A percentile compares a stretch with the other conserved stretches of the same genome.
Conservation (phyloP, 306 rosid genomes). For the Ammopiptanthus mongolicus region DNA sequence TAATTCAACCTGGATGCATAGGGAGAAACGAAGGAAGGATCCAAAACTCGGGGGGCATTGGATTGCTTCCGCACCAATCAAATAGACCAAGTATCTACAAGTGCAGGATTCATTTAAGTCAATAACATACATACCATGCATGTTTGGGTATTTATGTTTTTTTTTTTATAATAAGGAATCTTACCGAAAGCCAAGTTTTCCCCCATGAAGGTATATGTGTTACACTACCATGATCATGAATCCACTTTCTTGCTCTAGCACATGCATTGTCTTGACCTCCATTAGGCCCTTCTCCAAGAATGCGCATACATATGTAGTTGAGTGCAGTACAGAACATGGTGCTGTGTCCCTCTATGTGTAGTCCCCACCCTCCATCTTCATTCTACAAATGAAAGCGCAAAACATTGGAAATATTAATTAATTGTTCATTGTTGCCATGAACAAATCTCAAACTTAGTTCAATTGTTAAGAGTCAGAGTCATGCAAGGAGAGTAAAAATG, state of each 20-base stretch:
- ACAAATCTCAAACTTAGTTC: not conserved
- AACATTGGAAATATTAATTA: not conserved
- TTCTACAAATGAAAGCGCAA: slow-evolving; percentile 34
- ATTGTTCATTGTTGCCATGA: not conserved
- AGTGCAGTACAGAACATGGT: slow-evolving; percentile 65
- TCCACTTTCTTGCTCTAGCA: slow-evolving; percentile 64
- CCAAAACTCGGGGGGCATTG: slow-evolving; percentile 90
- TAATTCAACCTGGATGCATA: slow-evolving; percentile 54
- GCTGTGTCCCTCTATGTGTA: slow-evolving; percentile 75
- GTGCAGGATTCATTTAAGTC: not conserved
- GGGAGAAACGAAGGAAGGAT: slow-evolving; percentile 75
- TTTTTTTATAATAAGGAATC: not conserved
- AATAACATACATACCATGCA: not conserved
- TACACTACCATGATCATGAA: slow-evolving; percentile 58
- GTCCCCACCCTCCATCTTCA: slow-evolving; percentile 88
- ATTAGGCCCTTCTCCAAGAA: slow-evolving; percentile 66
- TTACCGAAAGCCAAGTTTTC: slow-evolving; percentile 80
- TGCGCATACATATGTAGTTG: slow-evolving; percentile 57
- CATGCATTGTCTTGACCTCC: slow-evolving; percentile 62
- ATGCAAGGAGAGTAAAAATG: too few species aligned
- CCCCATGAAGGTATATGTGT: slow-evolving; percentile 85
- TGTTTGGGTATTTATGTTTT: not conserved
- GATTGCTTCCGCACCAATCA: slow-evolving; percentile 69
- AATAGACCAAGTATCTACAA: slow-evolving; percentile 58
- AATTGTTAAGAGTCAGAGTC: not conserved